Base-by-base conservation (phyloP, 768 basidiomycete genomes). In the Kwoniella bestiolae region DNA sequence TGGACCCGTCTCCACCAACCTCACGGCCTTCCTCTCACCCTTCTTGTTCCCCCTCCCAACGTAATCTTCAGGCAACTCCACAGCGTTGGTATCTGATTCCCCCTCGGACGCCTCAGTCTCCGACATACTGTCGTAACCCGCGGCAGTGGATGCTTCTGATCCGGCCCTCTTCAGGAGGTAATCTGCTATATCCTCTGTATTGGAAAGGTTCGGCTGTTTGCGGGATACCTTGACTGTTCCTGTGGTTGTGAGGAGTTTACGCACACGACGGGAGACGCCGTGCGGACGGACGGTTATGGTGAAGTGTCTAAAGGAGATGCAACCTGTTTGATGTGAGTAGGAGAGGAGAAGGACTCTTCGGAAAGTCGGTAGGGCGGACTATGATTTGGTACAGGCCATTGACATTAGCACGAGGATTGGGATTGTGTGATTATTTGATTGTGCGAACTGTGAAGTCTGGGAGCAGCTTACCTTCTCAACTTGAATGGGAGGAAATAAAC, bases 221-320 rank as follows among this genome's bases (percentile, higher is more conserved):
- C 44, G 79, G 75, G 44, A 75, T 18, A 52, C 49, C 26, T 52
- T 62, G 25, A 59, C 59, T 6, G 64, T 60, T 3, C 57, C 62
- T 7, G 72, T 65, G 53, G 90, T 88, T 74, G 90, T 91, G 61
- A 99, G 85, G 50, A 98, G 85, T 62, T 88, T 89, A 5, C 94
- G 87, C 21, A 99, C 90, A 71, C 94, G 91, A 75, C 88, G 89
- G 18, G 95, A 95, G 35, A 98, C 88, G 49, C 95, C 95, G 80
- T 92, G 91, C 1, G 94, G 90, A 80, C 93, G 92, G 60, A 99
- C 91, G 18, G 92, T 90, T 83, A 99, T 98, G 69, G 93, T 85
- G 79, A 90, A 98, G 82, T 99, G 96, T 51, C 96, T 88, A 78
- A 94, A 87, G 77, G 97, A 93, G 77, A 99, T 84, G 5, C 93